phyloP scores from a whole-genome alignment of 2,329 filamentous ascomycete genomes.

The Penicillium sclerotiorum region DNA sequence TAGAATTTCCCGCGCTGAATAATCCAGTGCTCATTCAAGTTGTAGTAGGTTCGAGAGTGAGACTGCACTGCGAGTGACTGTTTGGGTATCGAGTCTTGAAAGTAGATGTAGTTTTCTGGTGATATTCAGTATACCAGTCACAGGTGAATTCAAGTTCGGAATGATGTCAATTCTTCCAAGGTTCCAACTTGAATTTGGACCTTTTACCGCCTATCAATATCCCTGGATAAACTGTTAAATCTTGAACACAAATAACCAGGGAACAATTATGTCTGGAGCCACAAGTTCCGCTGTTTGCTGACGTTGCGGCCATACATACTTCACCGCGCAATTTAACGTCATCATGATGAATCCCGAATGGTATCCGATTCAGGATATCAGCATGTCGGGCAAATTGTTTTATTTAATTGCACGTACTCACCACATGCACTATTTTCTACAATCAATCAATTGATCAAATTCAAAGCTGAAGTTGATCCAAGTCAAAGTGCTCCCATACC shows the following conservation, averaged over 20 bases:
- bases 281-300: not conserved
- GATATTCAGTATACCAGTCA: not conserved
- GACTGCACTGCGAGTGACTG: too few relatives aligned
- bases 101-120: too few relatives aligned
- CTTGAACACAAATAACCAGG: not conserved
- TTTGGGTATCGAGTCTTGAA: too few relatives aligned
- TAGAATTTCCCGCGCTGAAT: not conserved
- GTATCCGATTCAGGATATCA: constrained; percentile 17
- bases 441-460: not conserved
- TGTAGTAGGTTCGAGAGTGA: not conserved
- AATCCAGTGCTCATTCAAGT: not conserved
- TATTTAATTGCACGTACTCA: too few relatives aligned
- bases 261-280: not conserved
- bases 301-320: not conserved
- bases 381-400: too few relatives aligned
- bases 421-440: too few relatives aligned
- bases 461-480: not conserved
- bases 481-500: too few relatives aligned
- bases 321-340: constrained; percentile 22
- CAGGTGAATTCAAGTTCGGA: too few relatives aligned
- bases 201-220: too few relatives aligned
- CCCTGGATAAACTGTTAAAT: too few relatives aligned
- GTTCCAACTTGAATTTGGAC: too few relatives aligned
- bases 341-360: constrained; percentile 32
- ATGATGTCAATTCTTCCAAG: too few relatives aligned